These are phyloP conservation scores for Boletus huronensis DNA, from an alignment of 768 basidiomycete genomes.

Conservation along the genomic window DNA sequence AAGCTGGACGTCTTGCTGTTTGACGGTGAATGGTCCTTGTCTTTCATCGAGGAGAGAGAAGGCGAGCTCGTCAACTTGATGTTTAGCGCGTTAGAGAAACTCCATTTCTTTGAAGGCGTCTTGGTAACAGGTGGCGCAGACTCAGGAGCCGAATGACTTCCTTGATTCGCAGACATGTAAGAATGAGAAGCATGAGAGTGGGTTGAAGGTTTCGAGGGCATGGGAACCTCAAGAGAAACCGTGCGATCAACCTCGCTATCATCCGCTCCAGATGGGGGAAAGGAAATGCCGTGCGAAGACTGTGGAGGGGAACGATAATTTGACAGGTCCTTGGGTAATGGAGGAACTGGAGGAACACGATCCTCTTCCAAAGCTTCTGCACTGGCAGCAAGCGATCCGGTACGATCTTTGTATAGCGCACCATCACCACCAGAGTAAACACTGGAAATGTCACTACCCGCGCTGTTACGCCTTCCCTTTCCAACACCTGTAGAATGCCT, in stretches of 20 bases:
- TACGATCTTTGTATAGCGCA: conserved; percentile 62
- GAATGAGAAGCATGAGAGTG: conserved; percentile 34
- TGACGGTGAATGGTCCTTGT: conserved; percentile 36
- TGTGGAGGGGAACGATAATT: conserved; percentile 68
- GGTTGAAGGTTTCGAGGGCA: conserved; percentile 21
- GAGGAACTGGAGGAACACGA: conserved; percentile 88
- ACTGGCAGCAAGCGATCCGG: conserved; percentile 54
- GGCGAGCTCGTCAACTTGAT: conserved; percentile 68
- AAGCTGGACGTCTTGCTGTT: conserved; percentile 49
- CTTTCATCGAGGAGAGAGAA: conserved; percentile 51
- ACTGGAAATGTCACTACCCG: conserved; percentile 80
- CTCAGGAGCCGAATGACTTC: conserved; percentile 40
- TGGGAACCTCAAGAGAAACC: conserved; percentile 51
- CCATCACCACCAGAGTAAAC: conserved; percentile 64
- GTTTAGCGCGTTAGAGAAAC: conserved; percentile 82
- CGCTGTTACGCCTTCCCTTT: conserved; percentile 72
- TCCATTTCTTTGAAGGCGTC: conserved; percentile 96
- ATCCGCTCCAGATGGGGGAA: conserved; percentile 45
- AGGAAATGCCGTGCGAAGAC: conserved; percentile 51
- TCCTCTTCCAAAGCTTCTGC: conserved; percentile 59
- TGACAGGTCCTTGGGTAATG: conserved; percentile 87
- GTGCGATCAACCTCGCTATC: conserved; percentile 48
- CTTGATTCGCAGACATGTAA: conserved; percentile 38
- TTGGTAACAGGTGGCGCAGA: conserved; percentile 50
- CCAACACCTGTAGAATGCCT: conserved; percentile 64